These are phyloP conservation scores for Candida palmyrensis DNA, from an alignment of 805 yeast species.

Conservation along the genomic window DNA sequence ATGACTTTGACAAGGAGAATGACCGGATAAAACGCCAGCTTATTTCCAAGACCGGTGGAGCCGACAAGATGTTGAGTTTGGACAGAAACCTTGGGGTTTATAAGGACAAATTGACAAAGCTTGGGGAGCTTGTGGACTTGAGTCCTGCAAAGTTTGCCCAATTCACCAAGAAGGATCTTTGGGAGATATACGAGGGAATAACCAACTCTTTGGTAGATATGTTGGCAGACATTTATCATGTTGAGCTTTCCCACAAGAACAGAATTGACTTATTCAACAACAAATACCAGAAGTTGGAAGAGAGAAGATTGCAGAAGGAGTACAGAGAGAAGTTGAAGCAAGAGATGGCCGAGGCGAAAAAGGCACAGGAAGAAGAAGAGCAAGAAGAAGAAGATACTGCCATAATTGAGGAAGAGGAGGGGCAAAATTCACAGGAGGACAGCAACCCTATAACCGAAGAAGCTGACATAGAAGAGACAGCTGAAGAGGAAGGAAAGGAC, in stretches of 20 bases:
- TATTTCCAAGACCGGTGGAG: slow-evolving; percentile 12
- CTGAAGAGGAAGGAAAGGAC: slow-evolving; percentile 5
- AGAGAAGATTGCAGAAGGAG: slow-evolving; percentile 28
- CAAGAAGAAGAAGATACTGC: slow-evolving; percentile 8
- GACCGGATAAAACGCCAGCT: slow-evolving; percentile 33
- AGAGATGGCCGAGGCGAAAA: slow-evolving; percentile 15
- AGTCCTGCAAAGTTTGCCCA: slow-evolving; percentile 16
- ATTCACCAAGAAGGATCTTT: slow-evolving; percentile 20
- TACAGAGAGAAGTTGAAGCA: slow-evolving; percentile 27
- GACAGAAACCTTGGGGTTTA: slow-evolving; percentile 21
- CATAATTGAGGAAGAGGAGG: too few species aligned
- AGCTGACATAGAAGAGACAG: slow-evolving; percentile 3
- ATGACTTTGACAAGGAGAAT: slow-evolving; percentile 51
- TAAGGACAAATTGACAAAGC: slow-evolving; percentile 21
- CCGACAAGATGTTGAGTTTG: slow-evolving; percentile 19
- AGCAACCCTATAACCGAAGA: too few species aligned
- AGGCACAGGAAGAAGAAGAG: slow-evolving; percentile 9
- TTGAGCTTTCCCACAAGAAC: slow-evolving; percentile 25
- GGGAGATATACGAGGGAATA: slow-evolving; percentile 19
- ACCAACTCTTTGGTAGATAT: slow-evolving; percentile 22
- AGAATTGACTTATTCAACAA: slow-evolving; percentile 21
- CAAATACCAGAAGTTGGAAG: slow-evolving; percentile 23
- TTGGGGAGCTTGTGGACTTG: slow-evolving; percentile 19
- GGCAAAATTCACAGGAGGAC: slow-evolving; percentile 9
- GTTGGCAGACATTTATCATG: slow-evolving; percentile 23